Conservation (phyloP, 164 flowering plant species). For the Kalanchoe fedtschenkoi region DNA sequence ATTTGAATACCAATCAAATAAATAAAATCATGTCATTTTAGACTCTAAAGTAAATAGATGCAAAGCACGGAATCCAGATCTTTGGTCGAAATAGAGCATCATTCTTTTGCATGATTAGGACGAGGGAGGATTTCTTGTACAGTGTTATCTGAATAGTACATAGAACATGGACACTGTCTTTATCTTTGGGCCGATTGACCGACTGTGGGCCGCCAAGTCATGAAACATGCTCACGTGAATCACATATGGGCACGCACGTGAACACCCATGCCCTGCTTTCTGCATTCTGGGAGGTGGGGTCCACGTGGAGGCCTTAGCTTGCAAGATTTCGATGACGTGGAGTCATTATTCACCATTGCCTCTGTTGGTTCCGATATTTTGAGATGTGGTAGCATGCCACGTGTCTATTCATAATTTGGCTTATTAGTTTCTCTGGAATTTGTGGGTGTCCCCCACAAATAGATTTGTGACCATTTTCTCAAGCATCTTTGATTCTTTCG, state of each 20-base stretch:
- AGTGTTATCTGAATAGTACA: not conserved
- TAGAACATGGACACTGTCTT: not conserved
- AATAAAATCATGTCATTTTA: no score
- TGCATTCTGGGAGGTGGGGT: not conserved
- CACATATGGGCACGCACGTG: not conserved
- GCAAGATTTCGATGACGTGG: not conserved
- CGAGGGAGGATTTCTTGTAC: not conserved
- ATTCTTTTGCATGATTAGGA: not conserved
- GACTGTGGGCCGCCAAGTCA: constrained; percentile 3
- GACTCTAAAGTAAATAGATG: no score
- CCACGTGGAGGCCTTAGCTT: not conserved
- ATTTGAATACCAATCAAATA: no score
- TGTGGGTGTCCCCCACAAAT: no score
- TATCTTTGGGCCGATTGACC: not conserved
- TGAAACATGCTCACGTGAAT: not conserved
- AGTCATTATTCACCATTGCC: not conserved
- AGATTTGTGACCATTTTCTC: no score
- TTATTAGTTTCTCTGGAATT: no score
- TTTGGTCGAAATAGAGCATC: not conserved
- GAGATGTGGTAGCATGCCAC: not conserved
- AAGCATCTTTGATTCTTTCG: no score
- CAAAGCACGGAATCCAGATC: no score
- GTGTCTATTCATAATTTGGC: not conserved
- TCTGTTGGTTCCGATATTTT: not conserved
- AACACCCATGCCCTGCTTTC: constrained; percentile 3